Conservation (phyloP, 306 rosid species). For the Sicyos baderoa region DNA sequence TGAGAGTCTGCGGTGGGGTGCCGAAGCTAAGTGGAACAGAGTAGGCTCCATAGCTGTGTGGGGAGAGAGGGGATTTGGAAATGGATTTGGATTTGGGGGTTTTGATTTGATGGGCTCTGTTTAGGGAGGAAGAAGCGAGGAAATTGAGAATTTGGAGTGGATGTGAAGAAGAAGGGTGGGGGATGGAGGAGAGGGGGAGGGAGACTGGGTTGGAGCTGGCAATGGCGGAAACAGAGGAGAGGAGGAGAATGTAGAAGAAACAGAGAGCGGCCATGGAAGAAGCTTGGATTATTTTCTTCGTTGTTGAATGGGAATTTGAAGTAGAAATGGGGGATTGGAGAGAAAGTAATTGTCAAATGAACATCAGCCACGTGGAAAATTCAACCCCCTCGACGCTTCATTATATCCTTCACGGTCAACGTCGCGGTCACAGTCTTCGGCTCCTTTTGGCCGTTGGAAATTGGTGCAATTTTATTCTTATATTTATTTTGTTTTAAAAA, state of each 20-base stretch:
- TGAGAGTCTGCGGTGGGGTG: constrained; percentile 53
- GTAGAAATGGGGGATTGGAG: background rate
- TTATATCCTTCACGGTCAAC: constrained; percentile 1
- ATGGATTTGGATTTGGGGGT: constrained; percentile 18
- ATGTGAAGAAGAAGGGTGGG: constrained; percentile 31
- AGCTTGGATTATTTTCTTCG: background rate
- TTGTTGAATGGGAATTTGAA: too few relatives aligned
- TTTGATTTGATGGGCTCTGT: constrained; percentile 70
- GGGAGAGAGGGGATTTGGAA: constrained; percentile 25
- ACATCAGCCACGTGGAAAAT: background rate
- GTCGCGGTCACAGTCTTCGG: background rate
- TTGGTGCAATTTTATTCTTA: too few relatives aligned
- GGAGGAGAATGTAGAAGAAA: constrained; percentile 28
- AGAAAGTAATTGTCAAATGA: background rate
- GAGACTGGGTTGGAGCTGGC: constrained; percentile 17
- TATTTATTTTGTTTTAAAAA: too few relatives aligned
- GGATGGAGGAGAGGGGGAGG: constrained; percentile 32
- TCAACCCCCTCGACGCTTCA: background rate
- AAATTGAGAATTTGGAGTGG: constrained; percentile 37
- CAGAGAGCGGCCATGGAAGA: constrained; percentile 33
- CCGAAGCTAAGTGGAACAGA: constrained; percentile 63
- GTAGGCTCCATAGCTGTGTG: constrained; percentile 76
- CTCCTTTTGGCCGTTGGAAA: constrained; percentile 4
- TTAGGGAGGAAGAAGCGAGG: constrained; percentile 46
- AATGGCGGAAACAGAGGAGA: constrained; percentile 23